Base-by-base conservation (phyloP, 306 rosid genomes). In the Glycine tomentella region DNA sequence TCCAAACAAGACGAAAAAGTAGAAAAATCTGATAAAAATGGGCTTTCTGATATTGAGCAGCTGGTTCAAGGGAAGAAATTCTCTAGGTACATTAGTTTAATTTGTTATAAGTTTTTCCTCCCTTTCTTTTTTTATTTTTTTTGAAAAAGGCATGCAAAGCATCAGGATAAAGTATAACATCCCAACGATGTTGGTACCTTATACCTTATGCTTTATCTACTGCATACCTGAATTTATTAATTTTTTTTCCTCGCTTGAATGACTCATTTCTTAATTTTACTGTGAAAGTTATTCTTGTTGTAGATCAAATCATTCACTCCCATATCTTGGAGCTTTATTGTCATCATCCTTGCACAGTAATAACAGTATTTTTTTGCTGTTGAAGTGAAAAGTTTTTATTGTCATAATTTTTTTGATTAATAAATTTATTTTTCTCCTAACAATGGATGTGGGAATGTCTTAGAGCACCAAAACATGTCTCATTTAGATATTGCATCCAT, bases 71-170 rank as follows among this genome's bases (percentile, higher is more conserved):
- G 45, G 50, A 83, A 73, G 66, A 83, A 42, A 8, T 83, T 87
- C 71, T 80, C 89, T 67, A 83, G 89, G 89, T 87, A 87, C 9
- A 38, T 10, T 9, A 70, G 20, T 81, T 76, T 62, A 81, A 51
- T 49, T 71, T 5, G 20, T 48, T 7, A 59, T 77, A 48, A 2
- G 63, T 74, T 73, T 61, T 61, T 14, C 8, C 14, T 38, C 62
- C 40, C 68, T 65, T 80, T 78, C 58, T 76, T 25, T 25, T 25
- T 25, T n/a, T n/a, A n/a, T n/a, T 25, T 25, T 25, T 25, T 25
- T 25, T 25, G 31, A 25, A 25, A 25, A 25, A 25, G 31, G 31
- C 31, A 25, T 25, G 31, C 31, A 25, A 1, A 25, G 2, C 31
- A 25, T 25, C 2, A 25, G 31, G 31, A 25, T 25, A 25, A 25